Conservation (phyloP, 202 grass and related monocot genomes). For the Bolboschoenoplectus hybrid region DNA sequence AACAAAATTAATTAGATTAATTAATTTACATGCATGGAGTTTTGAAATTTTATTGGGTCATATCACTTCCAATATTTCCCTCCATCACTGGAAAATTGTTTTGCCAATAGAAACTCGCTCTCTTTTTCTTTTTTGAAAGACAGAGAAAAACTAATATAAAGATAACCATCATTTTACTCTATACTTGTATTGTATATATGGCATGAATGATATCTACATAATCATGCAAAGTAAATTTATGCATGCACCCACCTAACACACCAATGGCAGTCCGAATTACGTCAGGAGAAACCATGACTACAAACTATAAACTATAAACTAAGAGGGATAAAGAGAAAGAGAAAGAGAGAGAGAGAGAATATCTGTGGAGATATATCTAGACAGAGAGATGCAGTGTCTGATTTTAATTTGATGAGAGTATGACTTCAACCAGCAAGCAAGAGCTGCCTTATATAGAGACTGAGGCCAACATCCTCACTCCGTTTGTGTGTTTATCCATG, state of each 20-base stretch:
- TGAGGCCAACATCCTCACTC: neutral
- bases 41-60: neutral
- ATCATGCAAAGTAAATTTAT: neutral
- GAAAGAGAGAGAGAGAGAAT: neutral
- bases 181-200: neutral
- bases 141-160: neutral
- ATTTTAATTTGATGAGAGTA: slow-evolving; percentile 21
- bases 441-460: slow-evolving; percentile 42
- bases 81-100: neutral
- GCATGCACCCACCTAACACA: slow-evolving; percentile 56
- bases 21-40: neutral
- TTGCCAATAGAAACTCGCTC: neutral
- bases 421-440: neutral
- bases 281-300: slow-evolving; percentile 64
- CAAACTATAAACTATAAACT: neutral
- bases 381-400: neutral
- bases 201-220: neutral
- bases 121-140: neutral
- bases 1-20: neutral
- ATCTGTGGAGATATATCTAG: neutral
- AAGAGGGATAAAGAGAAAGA: neutral
- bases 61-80: neutral
- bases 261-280: slow-evolving; percentile 80
- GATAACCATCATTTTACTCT: neutral
- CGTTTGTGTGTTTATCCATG: slow-evolving; percentile 16